phyloP scores from a whole-genome alignment of 2,329 filamentous ascomycete genomes.

The Phaeomoniella chlamydospora region DNA sequence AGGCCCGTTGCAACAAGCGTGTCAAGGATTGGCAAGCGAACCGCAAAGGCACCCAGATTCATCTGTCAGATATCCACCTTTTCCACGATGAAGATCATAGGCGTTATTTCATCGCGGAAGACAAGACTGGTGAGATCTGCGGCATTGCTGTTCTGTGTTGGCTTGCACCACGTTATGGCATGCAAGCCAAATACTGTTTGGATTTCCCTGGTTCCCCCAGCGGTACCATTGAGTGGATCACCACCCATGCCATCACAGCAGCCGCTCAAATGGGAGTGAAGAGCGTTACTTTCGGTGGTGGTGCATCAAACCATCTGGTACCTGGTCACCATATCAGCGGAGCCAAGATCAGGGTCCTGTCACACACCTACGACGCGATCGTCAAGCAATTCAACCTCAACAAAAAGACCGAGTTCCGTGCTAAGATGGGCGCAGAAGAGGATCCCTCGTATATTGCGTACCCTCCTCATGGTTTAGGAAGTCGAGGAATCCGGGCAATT shows the following conservation, averaged over 20 bases:
- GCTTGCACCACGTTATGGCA: constrained; percentile 66
- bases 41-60: constrained; percentile 75
- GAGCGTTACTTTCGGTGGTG: constrained; percentile 74
- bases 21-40: constrained; percentile 66
- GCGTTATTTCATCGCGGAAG: constrained; percentile 70
- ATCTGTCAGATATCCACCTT: constrained; percentile 76
- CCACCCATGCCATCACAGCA: constrained; percentile 54
- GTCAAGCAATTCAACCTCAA: constrained; percentile 70
- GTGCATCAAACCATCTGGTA: constrained; percentile 58
- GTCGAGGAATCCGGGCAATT: constrained; percentile 70
- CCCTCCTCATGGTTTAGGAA: constrained; percentile 69
- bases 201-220: constrained; percentile 81
- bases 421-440: constrained; percentile 75
- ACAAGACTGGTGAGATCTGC: constrained; percentile 55
- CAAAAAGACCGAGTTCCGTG: constrained; percentile 76
- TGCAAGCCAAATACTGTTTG: constrained; percentile 92
- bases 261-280: constrained; percentile 44
- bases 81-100: constrained; percentile 77
- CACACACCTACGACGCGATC: constrained; percentile 67
- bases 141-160: constrained; percentile 74
- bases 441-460: constrained; percentile 85
- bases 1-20: constrained; percentile 53
- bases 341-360: constrained; percentile 64
- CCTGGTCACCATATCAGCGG: constrained; percentile 73
- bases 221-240: constrained; percentile 73